Conservation (phyloP, 805 yeast species). For the Hemisphaericaspora nanyangensis region DNA sequence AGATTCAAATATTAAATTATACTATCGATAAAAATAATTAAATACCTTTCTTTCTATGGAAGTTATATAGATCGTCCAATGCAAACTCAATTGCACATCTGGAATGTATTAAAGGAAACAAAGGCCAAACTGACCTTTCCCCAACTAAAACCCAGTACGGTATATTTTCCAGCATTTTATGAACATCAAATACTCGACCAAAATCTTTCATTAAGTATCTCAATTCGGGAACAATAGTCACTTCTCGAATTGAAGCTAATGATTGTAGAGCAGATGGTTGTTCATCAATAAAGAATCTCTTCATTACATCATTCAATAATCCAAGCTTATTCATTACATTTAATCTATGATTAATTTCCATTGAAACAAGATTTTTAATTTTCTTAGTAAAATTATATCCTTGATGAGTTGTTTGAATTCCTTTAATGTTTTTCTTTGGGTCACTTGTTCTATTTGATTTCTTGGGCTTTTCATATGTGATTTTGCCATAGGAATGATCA, state of each 20-base stretch:
- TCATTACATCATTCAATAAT: slow-evolving; percentile 61
- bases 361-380: slow-evolving; percentile 52
- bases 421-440: slow-evolving; percentile 3
- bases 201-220: slow-evolving; percentile 66
- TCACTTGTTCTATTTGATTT: slow-evolving; percentile 7
- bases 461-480: slow-evolving; percentile 15
- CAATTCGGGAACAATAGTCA: slow-evolving; percentile 86
- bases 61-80: slow-evolving; percentile 66
- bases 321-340: slow-evolving; percentile 79
- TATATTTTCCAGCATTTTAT: slow-evolving; percentile 64
- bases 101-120: slow-evolving; percentile 77
- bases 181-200: slow-evolving; percentile 74
- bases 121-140: slow-evolving; percentile 91
- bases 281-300: slow-evolving; percentile 82
- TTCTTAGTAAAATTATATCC: slow-evolving; percentile 30
- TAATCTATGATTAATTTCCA: slow-evolving; percentile 83
- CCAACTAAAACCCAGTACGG: slow-evolving; percentile 90
- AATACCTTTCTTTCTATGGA: slow-evolving; percentile 29
- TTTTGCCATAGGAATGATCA: slow-evolving; percentile 36
- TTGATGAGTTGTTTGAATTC: slow-evolving; percentile 26
- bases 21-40: slow-evolving; percentile 31
- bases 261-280: slow-evolving; percentile 66
- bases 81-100: slow-evolving; percentile 89
- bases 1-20: slow-evolving; percentile 47
- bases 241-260: slow-evolving; percentile 60